Base-by-base conservation (phyloP, 1,139 yeast species). In the Suhomyces bolitotheri region DNA sequence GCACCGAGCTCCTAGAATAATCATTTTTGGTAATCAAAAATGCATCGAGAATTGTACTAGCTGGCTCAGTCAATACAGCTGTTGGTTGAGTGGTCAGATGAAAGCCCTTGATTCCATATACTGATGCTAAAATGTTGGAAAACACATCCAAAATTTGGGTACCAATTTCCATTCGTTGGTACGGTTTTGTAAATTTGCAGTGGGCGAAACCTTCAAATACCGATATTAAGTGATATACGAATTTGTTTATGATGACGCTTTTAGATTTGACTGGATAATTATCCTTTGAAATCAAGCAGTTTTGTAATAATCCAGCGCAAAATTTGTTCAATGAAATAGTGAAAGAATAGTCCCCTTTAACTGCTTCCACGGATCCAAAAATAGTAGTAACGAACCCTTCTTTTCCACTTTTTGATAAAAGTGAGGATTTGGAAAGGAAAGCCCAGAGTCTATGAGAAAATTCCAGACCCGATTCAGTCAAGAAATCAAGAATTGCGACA, bases 361-460 rank as follows among this genome's bases (percentile, higher is more conserved):
- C 80, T 58, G 82, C 74, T 58, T 89, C 97, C 17, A 80, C 73
- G 3, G 90, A 74, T 3, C 92, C 90, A 37, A 87, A 67, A 7
- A 87, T 69, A 0, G 73, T 70, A 1, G 79, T 60, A 1, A 82
- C 78, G 33, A 80, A 62, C 0, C 94, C 92, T 34, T 86, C 88
- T 46, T 77, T 79, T 0, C 89, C 88, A 41, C 77, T 74, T 34
- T 73, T 71, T 11, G 83, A 80, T 3, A 87, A 63, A 17, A 88
- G 62, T 14, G 79, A 74, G 1, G 95, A 82, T 37, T 80, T 77
- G 12, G 80, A 73, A 12, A 89, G 59, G 50, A 80, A 85, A 0
- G 89, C 76, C 96, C 96, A 89, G 2, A 89, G 83, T 43, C 89
- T 66, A 44, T 75, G 73, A 0, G 95, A 77, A 29, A 71, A 73